Evolutionary conservation across 2,329 filamentous ascomycete genomes (phyloP).

Genomic region (Berkeleyomyces rouxiae): DNA sequence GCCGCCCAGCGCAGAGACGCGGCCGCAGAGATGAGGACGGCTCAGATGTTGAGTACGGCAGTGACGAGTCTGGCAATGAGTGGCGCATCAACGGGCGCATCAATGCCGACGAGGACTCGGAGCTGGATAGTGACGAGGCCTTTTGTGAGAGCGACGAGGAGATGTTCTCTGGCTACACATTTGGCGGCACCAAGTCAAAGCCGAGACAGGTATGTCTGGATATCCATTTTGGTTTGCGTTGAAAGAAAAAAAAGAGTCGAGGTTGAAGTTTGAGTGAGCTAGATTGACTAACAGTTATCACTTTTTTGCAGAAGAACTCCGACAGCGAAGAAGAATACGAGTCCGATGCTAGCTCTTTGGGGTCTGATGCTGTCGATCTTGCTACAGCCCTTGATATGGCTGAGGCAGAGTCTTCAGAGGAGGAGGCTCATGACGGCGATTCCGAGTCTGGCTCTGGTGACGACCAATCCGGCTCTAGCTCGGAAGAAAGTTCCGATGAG

Average conservation of each 20-base stretch:
- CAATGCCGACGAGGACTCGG: constrained; percentile 43
- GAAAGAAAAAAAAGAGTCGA: not conserved
- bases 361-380: constrained; percentile 42
- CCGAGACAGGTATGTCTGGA: constrained; percentile 18
- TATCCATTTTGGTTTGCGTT: not conserved
- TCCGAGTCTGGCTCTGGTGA: constrained; percentile 27
- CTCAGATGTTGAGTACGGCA: constrained; percentile 51
- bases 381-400: constrained; percentile 40
- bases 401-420: constrained; percentile 32
- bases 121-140: constrained; percentile 57
- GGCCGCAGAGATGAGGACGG: constrained; percentile 30
- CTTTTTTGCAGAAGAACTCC: constrained; percentile 22
- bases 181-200: constrained; percentile 30
- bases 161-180: constrained; percentile 56
- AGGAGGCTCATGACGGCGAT: constrained; percentile 29
- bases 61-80: constrained; percentile 71
- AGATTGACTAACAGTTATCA: not conserved
- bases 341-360: constrained; percentile 41
- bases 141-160: constrained; percentile 83
- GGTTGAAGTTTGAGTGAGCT: not conserved
- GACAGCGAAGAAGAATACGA: constrained; percentile 31
- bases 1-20: constrained; percentile 24
- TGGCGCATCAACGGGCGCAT: constrained; percentile 56
- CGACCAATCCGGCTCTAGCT: constrained; percentile 23
- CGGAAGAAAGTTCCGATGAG: constrained; percentile 28